phyloP scores from a whole-genome alignment of 768 basidiomycete genomes.

The Tricholoma terreum region DNA sequence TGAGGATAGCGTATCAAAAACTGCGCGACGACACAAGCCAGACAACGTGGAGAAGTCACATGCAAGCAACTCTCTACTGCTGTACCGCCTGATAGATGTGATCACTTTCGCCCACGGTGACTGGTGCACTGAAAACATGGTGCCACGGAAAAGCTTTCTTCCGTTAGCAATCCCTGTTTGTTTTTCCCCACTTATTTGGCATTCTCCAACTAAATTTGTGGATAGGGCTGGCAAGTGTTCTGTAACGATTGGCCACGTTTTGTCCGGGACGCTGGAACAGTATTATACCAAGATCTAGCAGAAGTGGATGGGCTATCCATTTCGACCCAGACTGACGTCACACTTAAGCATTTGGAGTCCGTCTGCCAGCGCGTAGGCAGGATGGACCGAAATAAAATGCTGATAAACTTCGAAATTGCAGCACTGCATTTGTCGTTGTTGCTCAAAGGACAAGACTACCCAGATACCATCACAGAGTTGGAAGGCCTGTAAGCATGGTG shows the following conservation, averaged over 20 bases:
- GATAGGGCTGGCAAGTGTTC: background rate
- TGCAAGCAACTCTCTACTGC: background rate
- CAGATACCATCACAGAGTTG: background rate
- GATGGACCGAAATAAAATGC: background rate
- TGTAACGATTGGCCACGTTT: background rate
- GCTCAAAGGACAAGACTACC: background rate
- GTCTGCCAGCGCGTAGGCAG: background rate
- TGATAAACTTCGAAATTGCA: background rate
- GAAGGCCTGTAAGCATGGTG: background rate
- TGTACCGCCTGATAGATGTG: background rate
- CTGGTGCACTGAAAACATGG: background rate
- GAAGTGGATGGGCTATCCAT: background rate
- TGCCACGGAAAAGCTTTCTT: background rate
- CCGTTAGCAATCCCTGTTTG: background rate
- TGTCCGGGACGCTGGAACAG: background rate
- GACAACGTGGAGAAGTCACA: background rate
- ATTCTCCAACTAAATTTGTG: background rate
- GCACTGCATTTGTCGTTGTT: background rate
- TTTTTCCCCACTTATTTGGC: background rate
- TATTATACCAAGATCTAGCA: background rate
- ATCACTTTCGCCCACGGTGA: background rate
- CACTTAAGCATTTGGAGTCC: background rate
- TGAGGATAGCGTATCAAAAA: background rate
- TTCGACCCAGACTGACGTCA: background rate
- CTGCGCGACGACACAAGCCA: background rate